Base-by-base conservation (phyloP, 148 eudicot genomes). In the Persicaria tinctoria region DNA sequence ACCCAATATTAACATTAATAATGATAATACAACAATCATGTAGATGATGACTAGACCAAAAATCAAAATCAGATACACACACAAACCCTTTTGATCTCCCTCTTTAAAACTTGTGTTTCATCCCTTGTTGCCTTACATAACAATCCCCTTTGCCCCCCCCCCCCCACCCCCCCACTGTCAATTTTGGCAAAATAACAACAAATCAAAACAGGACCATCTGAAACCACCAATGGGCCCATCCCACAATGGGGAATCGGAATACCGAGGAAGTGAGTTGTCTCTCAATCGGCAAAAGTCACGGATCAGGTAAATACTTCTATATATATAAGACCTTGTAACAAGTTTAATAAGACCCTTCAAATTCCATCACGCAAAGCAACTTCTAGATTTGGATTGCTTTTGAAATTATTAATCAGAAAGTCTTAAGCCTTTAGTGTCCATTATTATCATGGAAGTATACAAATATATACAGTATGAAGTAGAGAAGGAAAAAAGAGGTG, bases 41-140 rank as follows among this genome's bases (percentile, higher is more conserved):
- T 66, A 41, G 70, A 66, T 41, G 48, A 66, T 66, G 70, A 64
- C 70, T 66, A 13, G 70, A 66, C 70, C 47, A 66, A 66, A 32
- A 32, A 66, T 47, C 47, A 66, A 66, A 32, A 32, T 63, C 10
- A 57, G 11, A 57, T 57, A 57, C 64, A 57, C 64, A 57, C 32
- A 18, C 20, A 17, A 57, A 23, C 44, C 68, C 44, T 27, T 60
- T 60, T 8, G 38, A 18, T 23, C 23, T 10, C 10, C 64, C 64
- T 16, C 32, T 57, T 57, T 7, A 57, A 20, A 57, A 57, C 64
- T 57, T 57, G 20, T 55, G 9, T 8, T 20, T 57, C 64, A 57
- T 57, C 18, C 23, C 44, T 20, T 60, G 4, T 66, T 66, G 47
- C 14, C 44, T 38, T 12, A 17, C 18, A 57, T 57, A 18, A 12